Evolutionary conservation across 768 basidiomycete genomes (phyloP), one percentile per base, ranked within the genome.

Genomic region (Infundibulicybe gibba): DNA sequence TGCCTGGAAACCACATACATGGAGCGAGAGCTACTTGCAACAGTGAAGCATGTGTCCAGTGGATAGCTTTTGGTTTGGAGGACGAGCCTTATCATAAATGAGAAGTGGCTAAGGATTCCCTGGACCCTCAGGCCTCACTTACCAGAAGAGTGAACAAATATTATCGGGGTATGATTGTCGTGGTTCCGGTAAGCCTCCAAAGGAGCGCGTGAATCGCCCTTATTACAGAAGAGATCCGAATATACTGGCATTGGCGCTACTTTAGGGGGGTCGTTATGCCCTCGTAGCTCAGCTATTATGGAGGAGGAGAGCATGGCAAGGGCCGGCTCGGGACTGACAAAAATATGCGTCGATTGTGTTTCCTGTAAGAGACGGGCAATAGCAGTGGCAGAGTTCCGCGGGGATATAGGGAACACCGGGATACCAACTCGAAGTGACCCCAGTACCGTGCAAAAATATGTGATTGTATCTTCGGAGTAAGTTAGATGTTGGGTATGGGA

Each of bases 351-450:
- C 42, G 54, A 21, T 19, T n/a, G 12, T 19, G 34, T 31, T 17
- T 11, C 33, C 32, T 14, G 13, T 9, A 32, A 17, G 31, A 52
- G 41, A 31, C 21, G 39, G 6, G 21, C 31, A 13, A 48, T 32
- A 9, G 25, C 52, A 17, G 40, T n/a, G 45, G 48, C 6, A 6
- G 37, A 45, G 32, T 44, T 49, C 43, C 33, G 50, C 48, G 20
- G 43, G 31, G 40, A 53, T 19, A 30, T 35, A 6, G 68, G 66
- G 51, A 72, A 72, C 0, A 59, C 52, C 25, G 41, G 17, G 20
- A 47, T 50, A 13, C 53, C 59, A 5, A 47, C 48, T 15, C 40
- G 40, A 16, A 53, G 38, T 20, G 50, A 52, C 8, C 55, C 54
- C 6, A 44, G 42, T 11, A 58, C 41, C 14, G 50, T 11, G 3